phyloP scores from a whole-genome alignment of 2,329 filamentous ascomycete genomes.

The Penicillium digitatum region DNA sequence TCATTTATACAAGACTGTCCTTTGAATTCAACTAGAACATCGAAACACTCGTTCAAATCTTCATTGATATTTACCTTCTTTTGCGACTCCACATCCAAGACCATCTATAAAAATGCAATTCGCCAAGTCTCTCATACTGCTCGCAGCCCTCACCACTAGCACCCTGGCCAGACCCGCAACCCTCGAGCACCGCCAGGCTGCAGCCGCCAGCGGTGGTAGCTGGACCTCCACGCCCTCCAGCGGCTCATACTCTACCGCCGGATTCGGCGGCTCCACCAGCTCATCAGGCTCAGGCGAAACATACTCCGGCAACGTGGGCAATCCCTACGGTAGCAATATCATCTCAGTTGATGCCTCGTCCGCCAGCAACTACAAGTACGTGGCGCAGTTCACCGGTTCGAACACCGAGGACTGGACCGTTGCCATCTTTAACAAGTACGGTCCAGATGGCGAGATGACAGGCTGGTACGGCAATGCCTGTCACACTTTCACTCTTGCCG shows the following conservation, averaged over 20 bases:
- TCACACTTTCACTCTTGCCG: slow-evolving; percentile 28
- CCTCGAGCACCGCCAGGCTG: slow-evolving; percentile 17
- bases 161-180: slow-evolving; percentile 20
- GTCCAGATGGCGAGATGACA: slow-evolving; percentile 31
- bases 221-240: slow-evolving; percentile 24
- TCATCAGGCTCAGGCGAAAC: slow-evolving; percentile 23
- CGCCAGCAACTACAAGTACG: slow-evolving; percentile 36
- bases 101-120: slow-evolving; percentile 24
- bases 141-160: slow-evolving; percentile 30
- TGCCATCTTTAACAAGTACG: slow-evolving; percentile 42
- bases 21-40: slow-evolving; percentile 1
- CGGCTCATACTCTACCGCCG: slow-evolving; percentile 26
- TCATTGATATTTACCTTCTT: background rate
- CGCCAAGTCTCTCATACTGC: slow-evolving; percentile 30
- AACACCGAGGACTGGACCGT: slow-evolving; percentile 35
- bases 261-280: slow-evolving; percentile 33
- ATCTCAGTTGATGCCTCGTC: slow-evolving; percentile 32
- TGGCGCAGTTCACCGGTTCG: slow-evolving; percentile 33
- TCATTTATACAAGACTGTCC: slow-evolving; percentile 2
- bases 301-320: slow-evolving; percentile 40
- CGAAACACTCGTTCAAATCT: slow-evolving; percentile 3
- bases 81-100: background rate
- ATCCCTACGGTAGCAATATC: slow-evolving; percentile 42
- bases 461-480: slow-evolving; percentile 38
- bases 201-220: slow-evolving; percentile 8